Conservation (phyloP, 148 eudicot genomes). For the Cornus controversa region DNA sequence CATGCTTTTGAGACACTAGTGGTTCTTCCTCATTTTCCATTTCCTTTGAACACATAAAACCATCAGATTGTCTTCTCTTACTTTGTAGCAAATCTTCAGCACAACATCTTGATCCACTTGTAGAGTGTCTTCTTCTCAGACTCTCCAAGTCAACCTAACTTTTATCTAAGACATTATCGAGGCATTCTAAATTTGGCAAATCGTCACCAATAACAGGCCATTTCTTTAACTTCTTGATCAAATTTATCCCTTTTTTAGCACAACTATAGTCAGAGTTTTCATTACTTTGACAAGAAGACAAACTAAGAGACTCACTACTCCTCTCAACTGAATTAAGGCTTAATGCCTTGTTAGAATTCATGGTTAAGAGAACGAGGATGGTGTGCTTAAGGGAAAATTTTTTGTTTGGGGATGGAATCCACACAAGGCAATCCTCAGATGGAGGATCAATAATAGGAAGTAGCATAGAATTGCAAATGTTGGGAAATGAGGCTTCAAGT, state of each 20-base stretch:
- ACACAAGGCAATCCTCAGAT: too few relatives aligned
- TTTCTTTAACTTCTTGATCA: constrained; percentile 52
- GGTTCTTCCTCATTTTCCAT: constrained; percentile 33
- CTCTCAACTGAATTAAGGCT: constrained; percentile 28
- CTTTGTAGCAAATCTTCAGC: constrained; percentile 40
- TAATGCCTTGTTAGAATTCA: constrained; percentile 30
- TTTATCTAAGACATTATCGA: constrained; percentile 16
- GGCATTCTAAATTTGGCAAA: constrained; percentile 29
- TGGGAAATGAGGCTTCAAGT: too few relatives aligned
- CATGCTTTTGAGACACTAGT: constrained; percentile 30
- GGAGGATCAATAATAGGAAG: too few relatives aligned
- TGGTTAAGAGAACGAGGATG: constrained; percentile 27
- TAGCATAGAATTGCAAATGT: too few relatives aligned
- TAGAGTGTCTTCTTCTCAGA: constrained; percentile 57
- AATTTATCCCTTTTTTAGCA: constrained; percentile 40
- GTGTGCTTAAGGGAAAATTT: too few relatives aligned
- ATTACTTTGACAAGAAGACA: constrained; percentile 29
- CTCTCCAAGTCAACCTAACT: constrained; percentile 30
- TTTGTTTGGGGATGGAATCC: too few relatives aligned
- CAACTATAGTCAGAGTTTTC: constrained; percentile 35
- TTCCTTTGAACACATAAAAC: constrained; percentile 55
- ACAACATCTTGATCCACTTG: constrained; percentile 58
- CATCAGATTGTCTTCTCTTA: constrained; percentile 68
- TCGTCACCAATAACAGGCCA: constrained; percentile 65
- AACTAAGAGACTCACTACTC: constrained; percentile 22